Base-by-base conservation (phyloP, 768 basidiomycete genomes). In the Lanmaoa pseudosensibilis region DNA sequence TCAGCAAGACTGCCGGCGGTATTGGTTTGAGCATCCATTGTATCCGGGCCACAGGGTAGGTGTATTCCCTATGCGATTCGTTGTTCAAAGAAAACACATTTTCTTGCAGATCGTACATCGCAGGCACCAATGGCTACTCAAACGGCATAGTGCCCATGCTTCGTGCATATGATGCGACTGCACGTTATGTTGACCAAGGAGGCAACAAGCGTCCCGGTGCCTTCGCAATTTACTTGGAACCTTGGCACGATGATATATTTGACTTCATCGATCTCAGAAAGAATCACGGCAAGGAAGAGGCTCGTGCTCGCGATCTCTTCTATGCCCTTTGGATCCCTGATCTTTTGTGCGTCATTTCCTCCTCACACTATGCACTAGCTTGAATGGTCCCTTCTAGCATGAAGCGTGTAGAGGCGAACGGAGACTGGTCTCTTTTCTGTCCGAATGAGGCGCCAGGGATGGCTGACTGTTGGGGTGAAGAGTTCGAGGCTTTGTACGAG, bases 111-210 rank as follows among this genome's bases (percentile, higher is more conserved):
- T 94, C 96, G 0, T 99, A 99, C 77, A 99, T 99, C 60, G 94
- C 97, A 13, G 97, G 97, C 21, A 99, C 97, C 32, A 98, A 98
- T 72, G 97, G 97, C 2, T 96, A 97, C 74, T 98, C 95, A 3
- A 99, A 98, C 65, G 97, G 97, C 54, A 97, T 99, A 67, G 93
- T 98, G 2, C 97, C 97, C 15, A 99, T 99, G 96, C 88, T 99
- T 43, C 92, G 97, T 54, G 96, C 92, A 0, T 98, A 89, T 72
- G 95, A 99, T 67, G 93, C 95, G 25, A 98, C 97, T 10, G 97
- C 97, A 21, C 93, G 96, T 38, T 98, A 98, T 67, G 97, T 98
- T 54, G 97, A 98, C 72, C 96, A 98, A 70, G 96, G 97, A 50
- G 97, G 97, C 27, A 98, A 98, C 83, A 98, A 98, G 78, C 90